Conservation (phyloP, 306 rosid genomes). For the Prinsepia uniflora region DNA sequence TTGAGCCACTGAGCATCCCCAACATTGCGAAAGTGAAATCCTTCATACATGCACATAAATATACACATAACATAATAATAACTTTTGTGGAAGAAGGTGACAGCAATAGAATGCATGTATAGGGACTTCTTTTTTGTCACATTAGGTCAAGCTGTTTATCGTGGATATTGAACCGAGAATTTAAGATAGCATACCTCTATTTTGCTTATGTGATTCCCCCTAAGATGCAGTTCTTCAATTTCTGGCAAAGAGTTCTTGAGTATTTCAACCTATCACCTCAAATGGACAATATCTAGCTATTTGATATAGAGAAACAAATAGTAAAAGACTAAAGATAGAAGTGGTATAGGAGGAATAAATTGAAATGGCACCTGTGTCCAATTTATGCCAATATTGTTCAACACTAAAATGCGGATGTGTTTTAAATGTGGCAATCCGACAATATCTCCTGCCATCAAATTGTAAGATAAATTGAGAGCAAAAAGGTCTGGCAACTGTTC, state of each 20-base stretch:
- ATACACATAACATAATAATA: not conserved
- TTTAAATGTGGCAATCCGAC: slow-evolving; percentile 50
- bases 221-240: slow-evolving; percentile 84
- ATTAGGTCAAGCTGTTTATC: not conserved
- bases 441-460: slow-evolving; percentile 51
- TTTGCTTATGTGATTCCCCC: slow-evolving; percentile 72
- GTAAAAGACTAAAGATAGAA: not conserved
- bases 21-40: not conserved
- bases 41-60: not conserved
- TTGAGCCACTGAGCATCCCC: not conserved
- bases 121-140: not conserved
- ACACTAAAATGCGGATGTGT: slow-evolving; percentile 59
- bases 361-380: slow-evolving; percentile 61
- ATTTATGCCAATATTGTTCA: slow-evolving; percentile 62
- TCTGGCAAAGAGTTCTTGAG: slow-evolving; percentile 56
- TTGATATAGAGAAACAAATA: not conserved
- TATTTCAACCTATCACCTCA: slow-evolving; percentile 62
- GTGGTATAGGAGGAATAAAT: slow-evolving; percentile 17
- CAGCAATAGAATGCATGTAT: not conserved
- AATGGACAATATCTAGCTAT: slow-evolving; percentile 27
- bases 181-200: slow-evolving; percentile 46
- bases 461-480: slow-evolving; percentile 70
- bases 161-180: slow-evolving; percentile 20
- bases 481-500: slow-evolving; percentile 61
- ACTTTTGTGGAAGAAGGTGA: too few relatives aligned